Evolutionary conservation across 2,329 filamentous ascomycete genomes (phyloP), one percentile per base, ranked within the genome.

Genomic region (Venturia carpophila): DNA sequence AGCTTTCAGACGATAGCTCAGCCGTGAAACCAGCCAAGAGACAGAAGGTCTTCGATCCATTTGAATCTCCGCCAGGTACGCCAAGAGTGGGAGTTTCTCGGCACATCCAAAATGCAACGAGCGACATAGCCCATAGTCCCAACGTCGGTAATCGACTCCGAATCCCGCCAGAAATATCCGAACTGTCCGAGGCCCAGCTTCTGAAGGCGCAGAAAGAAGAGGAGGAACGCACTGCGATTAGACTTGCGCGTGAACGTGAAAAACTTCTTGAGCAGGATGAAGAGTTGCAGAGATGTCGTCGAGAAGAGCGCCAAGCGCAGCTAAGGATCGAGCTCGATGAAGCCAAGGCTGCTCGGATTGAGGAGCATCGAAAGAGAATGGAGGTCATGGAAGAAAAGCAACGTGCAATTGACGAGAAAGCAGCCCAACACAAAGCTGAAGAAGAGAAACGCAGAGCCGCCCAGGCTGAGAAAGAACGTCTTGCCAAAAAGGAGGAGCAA

Each of bases 191-290:
- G 19, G 52, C 15, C 27, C 30, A 58, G 30, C 30, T 58, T 21
- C 52, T 5, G 6, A 34, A 21, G n/a, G 52, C 52, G 15, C 52
- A 58, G 27, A n/a, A n/a, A 37, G 52, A 34, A 37, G 52, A 34
- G 52, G 52, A 58, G 52, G 27, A 58, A 19, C 52, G 30, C 5
- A 58, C 30, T 58, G 52, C 52, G 5, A 27, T 27, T 21, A 56
- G 7, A 37, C 3, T 58, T 34, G 52, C 52, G 2, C 17, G 17
- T 15, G 52, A 58, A 3, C 52, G 52, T 11, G 52, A 58, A 24
- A 58, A 37, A 19, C 30, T 58, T 11, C 52, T 58, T n/a, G 52
- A 58, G 11, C 27, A 58, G n/a, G 52, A 58, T 15, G 52, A 58
- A 37, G 52, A 58, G 3, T n/a, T 58, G 52, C 52, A 58, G 52